Percentiles rank a stretch among this genome's conserved stretches.
phyloP scores from a whole-genome alignment of 2,329 filamentous ascomycete species.

The Cladosporium colombiae region DNA sequence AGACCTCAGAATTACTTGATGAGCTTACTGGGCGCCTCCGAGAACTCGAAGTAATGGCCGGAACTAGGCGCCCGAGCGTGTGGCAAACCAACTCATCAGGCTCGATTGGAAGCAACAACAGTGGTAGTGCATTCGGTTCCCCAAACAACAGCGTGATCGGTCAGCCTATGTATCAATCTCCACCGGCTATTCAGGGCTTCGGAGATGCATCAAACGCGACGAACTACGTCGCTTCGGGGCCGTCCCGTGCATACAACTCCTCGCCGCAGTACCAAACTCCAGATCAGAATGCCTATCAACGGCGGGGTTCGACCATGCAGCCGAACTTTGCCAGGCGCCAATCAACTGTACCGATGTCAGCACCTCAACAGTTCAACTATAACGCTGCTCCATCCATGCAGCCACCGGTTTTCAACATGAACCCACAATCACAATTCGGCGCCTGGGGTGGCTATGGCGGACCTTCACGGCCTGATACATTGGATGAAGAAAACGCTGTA shows the following conservation, averaged over 20 bases:
- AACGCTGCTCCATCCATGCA: slow-evolving; percentile 19
- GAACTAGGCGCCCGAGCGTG: slow-evolving; percentile 30
- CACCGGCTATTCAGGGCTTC: slow-evolving; percentile 20
- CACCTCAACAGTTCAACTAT: slow-evolving; percentile 25
- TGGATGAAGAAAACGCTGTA: slow-evolving; percentile 37
- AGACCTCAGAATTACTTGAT: slow-evolving; percentile 44
- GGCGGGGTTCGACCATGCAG: slow-evolving; percentile 14
- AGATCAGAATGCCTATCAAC: slow-evolving; percentile 22
- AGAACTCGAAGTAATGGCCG: slow-evolving; percentile 32
- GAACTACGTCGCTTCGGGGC: slow-evolving; percentile 18
- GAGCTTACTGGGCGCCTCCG: slow-evolving; percentile 44
- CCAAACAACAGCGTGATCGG: slow-evolving; percentile 21
- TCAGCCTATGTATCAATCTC: slow-evolving; percentile 9
- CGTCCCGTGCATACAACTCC: slow-evolving; percentile 24
- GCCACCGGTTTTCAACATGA: background rate
- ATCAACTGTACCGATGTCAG: background rate
- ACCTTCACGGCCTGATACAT: slow-evolving; percentile 26
- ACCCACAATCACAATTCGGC: slow-evolving; percentile 31
- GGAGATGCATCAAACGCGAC: slow-evolving; percentile 8
- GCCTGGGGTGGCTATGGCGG: slow-evolving; percentile 35
- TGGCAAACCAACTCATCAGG: slow-evolving; percentile 30
- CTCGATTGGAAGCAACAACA: slow-evolving; percentile 31
- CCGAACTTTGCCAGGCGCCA: slow-evolving; percentile 2
- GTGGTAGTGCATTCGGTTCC: slow-evolving; percentile 27
- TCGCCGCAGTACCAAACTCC: slow-evolving; percentile 24